These are phyloP conservation scores for Scutellaria minor DNA, from an alignment of 257 asterid genomes.

Conservation along the genomic window DNA sequence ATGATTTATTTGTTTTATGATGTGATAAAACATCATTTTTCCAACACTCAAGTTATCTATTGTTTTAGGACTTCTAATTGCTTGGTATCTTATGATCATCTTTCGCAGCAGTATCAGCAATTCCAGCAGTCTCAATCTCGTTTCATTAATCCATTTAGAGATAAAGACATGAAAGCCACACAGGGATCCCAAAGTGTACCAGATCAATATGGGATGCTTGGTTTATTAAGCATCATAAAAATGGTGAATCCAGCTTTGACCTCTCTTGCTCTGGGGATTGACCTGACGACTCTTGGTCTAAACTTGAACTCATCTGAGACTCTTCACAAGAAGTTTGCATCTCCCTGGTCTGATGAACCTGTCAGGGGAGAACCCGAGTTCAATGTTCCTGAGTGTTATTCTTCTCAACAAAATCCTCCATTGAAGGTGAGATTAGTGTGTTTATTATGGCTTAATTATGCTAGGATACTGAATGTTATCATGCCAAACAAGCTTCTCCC, in stretches of 20 bases:
- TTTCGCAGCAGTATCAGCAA: slow-evolving; percentile 75
- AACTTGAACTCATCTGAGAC: slow-evolving; percentile 78
- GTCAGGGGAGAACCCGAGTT: slow-evolving; percentile 84
- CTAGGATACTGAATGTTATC: slow-evolving; percentile 62
- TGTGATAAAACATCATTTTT: background rate
- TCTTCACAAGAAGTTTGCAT: slow-evolving; percentile 78
- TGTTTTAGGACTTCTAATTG: slow-evolving; percentile 42
- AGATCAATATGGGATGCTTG: slow-evolving; percentile 80
- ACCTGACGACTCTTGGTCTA: slow-evolving; percentile 81
- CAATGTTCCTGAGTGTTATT: slow-evolving; percentile 72
- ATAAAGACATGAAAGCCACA: slow-evolving; percentile 59
- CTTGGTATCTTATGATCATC: slow-evolving; percentile 50
- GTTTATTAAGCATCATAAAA: slow-evolving; percentile 69
- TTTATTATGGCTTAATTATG: slow-evolving; percentile 12
- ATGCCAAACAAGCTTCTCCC: slow-evolving; percentile 56
- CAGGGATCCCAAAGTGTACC: slow-evolving; percentile 59
- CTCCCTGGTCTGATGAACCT: slow-evolving; percentile 95
- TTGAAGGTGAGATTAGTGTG: slow-evolving; percentile 55
- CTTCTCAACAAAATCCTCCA: slow-evolving; percentile 62
- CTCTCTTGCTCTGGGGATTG: slow-evolving; percentile 80
- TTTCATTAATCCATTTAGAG: slow-evolving; percentile 64
- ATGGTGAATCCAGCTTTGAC: slow-evolving; percentile 66
- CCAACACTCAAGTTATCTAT: slow-evolving; percentile 23
- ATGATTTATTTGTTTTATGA: background rate
- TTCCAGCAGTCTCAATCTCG: slow-evolving; percentile 78